Evolutionary conservation across 371 early-diverging fungal genomes (phyloP), one percentile per base, ranked within the genome.

Genomic region (Sanchytrium tribonematis): DNA sequence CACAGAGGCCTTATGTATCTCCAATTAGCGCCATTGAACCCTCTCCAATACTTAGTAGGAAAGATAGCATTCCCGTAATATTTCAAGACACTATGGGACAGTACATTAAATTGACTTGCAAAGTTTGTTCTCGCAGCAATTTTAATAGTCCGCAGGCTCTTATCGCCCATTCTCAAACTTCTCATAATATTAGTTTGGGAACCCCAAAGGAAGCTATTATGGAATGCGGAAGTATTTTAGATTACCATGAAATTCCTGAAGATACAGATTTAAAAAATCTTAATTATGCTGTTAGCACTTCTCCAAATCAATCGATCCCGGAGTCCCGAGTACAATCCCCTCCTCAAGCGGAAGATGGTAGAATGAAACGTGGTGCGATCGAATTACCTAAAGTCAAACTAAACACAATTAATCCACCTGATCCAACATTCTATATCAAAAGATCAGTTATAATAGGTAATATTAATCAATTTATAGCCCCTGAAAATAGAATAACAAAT

Each of bases 341-440:
- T 67, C 67, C 12, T 12, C 27, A n/a, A 67, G 67, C 29, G 5
- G 67, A 67, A 17, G 67, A 17, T 67, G 67, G 67, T 67, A 67
- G 29, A 28, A 70, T 68, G 1, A 68, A 75, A 1, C 74, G 77
- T 77, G 0, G 69, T 78, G 31, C 75, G 74, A 66, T 77, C 77
- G 68, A 75, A 73, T 22, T 48, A 74, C 17, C 68, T 72, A n/a
- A 32, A 73, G 48, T 70, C 68, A 75, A 68, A 70, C 75, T 68
- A 78, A 79, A n/a, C 70, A 75, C 22, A 72, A 12, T 66, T 69
- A n/a, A 71, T 65, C 1, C 68, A 27, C 68, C 74, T 29, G 89
- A 85, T 1, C 88, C 92, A 5, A 80, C 92, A 0, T 94, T 92
- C 70, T 87, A 93, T 73, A 82, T 89, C 30, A 86, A 88, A 68